phyloP scores from a whole-genome alignment of 2,329 filamentous ascomycete genomes.

The Hypocreales sp. region DNA sequence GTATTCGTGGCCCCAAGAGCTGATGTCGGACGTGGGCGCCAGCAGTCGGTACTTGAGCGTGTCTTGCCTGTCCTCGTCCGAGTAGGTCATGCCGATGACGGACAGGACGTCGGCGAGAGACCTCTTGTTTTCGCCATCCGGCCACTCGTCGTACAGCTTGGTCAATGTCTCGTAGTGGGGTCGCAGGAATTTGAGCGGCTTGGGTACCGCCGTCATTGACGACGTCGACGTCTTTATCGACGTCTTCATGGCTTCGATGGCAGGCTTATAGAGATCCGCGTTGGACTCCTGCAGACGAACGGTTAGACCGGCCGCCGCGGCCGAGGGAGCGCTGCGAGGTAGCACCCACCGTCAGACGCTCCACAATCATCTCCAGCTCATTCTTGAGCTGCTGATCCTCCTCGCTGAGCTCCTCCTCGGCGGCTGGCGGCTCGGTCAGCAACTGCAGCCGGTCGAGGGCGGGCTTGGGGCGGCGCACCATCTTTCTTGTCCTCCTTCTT shows the following conservation, averaged over 20 bases:
- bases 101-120: conserved; percentile 89
- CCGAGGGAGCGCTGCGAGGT: no score
- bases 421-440: conserved; percentile 14
- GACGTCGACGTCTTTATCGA: conserved; percentile 99
- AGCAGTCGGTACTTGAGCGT: conserved; percentile 91
- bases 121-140: conserved; percentile 69
- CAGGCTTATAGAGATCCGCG: conserved; percentile 73
- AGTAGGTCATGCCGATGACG: conserved; percentile 97
- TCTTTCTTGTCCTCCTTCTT: conserved; percentile 56
- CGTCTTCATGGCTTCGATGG: conserved; percentile 91
- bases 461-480: conserved; percentile 18
- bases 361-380: conserved; percentile 95
- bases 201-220: conserved; percentile 98
- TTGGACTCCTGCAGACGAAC: conserved; percentile 55
- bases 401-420: conserved; percentile 80
- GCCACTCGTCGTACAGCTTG: conserved; percentile 82
- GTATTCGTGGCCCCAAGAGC: conserved; percentile 97
- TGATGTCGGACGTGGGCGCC: conserved; percentile 80
- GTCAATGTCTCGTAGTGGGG: conserved; percentile 88
- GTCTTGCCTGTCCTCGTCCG: conserved; percentile 88
- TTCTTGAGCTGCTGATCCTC: conserved; percentile 97
- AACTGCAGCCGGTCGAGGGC: conserved; percentile 1
- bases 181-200: conserved; percentile 93
- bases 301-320: conserved; percentile 2
- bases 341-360: conserved; percentile 73